Conservation (phyloP, 1,284 basidiomycete genomes). For the Sanghuangporus weigelae region DNA sequence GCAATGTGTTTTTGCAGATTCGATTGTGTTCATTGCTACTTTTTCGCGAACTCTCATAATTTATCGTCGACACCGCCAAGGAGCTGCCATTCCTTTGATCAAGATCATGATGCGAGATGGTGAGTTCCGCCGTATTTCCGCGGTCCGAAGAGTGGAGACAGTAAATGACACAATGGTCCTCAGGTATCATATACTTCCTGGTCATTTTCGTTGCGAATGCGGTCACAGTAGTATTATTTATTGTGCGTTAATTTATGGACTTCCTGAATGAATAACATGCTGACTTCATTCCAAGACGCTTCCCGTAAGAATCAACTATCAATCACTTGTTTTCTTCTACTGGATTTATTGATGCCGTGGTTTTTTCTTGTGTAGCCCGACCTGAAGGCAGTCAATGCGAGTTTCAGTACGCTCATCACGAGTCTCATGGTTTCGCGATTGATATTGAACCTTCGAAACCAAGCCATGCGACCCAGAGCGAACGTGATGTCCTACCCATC, state of each 20-base stretch:
- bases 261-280: neutral
- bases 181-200: constrained; percentile 15
- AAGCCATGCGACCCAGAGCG: constrained; percentile 8
- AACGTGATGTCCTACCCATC: constrained; percentile 3
- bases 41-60: constrained; percentile 15
- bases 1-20: neutral
- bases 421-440: constrained; percentile 17
- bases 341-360: neutral
- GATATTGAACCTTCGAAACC: constrained; percentile 13
- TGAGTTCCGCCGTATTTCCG: neutral
- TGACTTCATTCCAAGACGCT: constrained; percentile 1
- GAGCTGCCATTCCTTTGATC: constrained; percentile 15
- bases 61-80: constrained; percentile 11
- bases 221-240: constrained; percentile 12
- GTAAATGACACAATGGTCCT: neutral
- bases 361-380: constrained; percentile 2
- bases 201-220: constrained; percentile 15
- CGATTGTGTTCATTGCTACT: constrained; percentile 12
- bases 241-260: constrained; percentile 1
- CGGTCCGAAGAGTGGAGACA: neutral
- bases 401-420: constrained; percentile 17
- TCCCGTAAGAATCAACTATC: constrained; percentile 3
- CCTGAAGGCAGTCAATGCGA: constrained; percentile 15
- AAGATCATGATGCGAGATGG: constrained; percentile 18
- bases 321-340: neutral